A percentile compares a stretch with the other conserved stretches of the same genome.
Conservation (phyloP, 345 rosid species). For the Populus pruinosa region DNA sequence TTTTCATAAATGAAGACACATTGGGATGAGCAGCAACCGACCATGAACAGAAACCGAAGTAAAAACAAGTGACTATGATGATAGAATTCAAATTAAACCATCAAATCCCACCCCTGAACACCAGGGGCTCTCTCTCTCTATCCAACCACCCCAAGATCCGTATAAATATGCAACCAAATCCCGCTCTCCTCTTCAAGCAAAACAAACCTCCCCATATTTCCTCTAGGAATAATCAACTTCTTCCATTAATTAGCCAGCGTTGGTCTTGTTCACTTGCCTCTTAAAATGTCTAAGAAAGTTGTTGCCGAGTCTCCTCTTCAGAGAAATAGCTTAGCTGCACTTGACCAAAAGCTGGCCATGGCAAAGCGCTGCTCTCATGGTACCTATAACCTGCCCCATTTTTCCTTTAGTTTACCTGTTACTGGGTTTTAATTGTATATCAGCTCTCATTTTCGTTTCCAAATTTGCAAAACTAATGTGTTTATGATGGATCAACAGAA, state of each 20-base stretch:
- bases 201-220: not conserved
- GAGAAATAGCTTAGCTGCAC: conserved; percentile 41
- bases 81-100: conserved; percentile 35
- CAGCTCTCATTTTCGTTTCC: not conserved
- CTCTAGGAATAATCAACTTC: not conserved
- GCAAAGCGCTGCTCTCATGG: conserved; percentile 62
- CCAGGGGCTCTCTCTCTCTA: conserved; percentile 12
- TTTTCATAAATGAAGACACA: not conserved
- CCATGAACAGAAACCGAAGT: conserved; percentile 11
- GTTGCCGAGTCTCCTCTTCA: conserved; percentile 45
- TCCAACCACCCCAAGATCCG: not conserved
- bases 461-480: not conserved
- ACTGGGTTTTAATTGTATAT: not conserved
- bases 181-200: not conserved
- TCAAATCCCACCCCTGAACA: conserved; percentile 17
- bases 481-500: conserved; percentile 38
- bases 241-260: not conserved
- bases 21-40: conserved; percentile 11
- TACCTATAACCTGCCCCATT: not conserved
- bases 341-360: conserved; percentile 58
- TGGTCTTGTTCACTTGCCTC: not conserved
- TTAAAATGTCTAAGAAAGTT: conserved; percentile 44
- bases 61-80: conserved; percentile 30
- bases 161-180: conserved; percentile 24
- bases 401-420: not conserved